Base-by-base conservation (phyloP, 1,139 yeast genomes). In the Meyerozyma smithsonii region DNA sequence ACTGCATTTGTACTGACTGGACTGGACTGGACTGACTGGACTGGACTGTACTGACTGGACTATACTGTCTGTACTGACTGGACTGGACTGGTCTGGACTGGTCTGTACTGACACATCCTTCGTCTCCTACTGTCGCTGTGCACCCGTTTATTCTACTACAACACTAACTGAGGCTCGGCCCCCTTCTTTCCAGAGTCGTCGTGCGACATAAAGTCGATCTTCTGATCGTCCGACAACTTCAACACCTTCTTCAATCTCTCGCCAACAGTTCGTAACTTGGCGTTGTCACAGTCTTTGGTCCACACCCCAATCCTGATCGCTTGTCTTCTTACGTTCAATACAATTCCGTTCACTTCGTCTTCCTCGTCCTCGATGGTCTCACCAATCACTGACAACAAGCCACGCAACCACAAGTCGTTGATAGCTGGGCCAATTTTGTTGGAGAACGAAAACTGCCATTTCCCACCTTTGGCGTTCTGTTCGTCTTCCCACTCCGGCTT, bases 401-500 rank as follows among this genome's bases (percentile, higher is more conserved):
- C 82, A 65, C 95, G 78, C 59, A 89, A 80, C 98, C 98, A 94
- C 59, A 88, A 76, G 51, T 89, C 96, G 63, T 90, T 94, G 59
- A 88, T 82, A 43, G 68, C 64, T 45, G 72, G 72, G 48, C 76
- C 84, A 52, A 79, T 78, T 62, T 74, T 81, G 66, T 84, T 81
- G 63, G 78, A 82, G 67, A 79, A 86, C 33, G 87, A 77, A 49
- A 57, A 69, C 54, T 67, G 75, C 96, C 97, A 92, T 69, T 87
- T 88, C 56, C 98, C 98, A 59, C 99, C 98, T 53, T 81, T 75
- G 47, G 89, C 66, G 69, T 94, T 94, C 52, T 80, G 77, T 41
- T 70, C 74, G 66, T 92, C 97, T 74, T 92, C 99, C 99, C 99
- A 92, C 72, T 92, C 97, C 42, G 98, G 99, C 64, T 89, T 85